Evolutionary conservation across 2,329 filamentous ascomycete genomes (phyloP).

Genomic region (Colletotrichum chlorophyti): DNA sequence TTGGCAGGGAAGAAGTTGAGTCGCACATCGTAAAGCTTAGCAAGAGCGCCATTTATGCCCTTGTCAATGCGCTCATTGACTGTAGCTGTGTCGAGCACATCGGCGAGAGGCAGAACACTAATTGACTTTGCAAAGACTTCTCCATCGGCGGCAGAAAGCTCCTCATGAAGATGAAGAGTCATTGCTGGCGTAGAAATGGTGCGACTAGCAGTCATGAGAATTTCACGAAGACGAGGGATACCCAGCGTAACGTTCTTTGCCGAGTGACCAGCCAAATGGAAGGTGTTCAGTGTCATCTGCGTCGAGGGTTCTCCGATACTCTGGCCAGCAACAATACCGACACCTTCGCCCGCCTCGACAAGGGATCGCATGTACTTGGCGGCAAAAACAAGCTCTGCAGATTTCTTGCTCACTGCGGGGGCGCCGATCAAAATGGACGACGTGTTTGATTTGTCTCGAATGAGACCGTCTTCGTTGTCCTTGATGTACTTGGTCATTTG

Average conservation of each 20-base stretch:
- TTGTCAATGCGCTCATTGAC: constrained; percentile 82
- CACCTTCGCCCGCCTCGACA: constrained; percentile 93
- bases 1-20: constrained; percentile 83
- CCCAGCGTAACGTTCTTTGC: constrained; percentile 98
- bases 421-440: constrained; percentile 41
- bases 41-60: constrained; percentile 71
- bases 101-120: constrained; percentile 81
- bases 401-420: constrained; percentile 64
- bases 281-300: constrained; percentile 99
- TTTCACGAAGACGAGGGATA: constrained; percentile 96
- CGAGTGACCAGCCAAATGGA: constrained; percentile 98
- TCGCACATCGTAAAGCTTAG: constrained; percentile 84
- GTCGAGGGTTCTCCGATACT: constrained; percentile 97
- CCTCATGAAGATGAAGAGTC: constrained; percentile 80
- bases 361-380: constrained; percentile 93
- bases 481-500: constrained; percentile 80
- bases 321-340: constrained; percentile 95
- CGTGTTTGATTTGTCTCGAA: constrained; percentile 47
- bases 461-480: constrained; percentile 69
- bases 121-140: constrained; percentile 91
- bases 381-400: constrained; percentile 83
- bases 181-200: constrained; percentile 90
- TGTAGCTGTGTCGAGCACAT: constrained; percentile 81
- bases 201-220: constrained; percentile 94
- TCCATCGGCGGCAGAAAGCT: constrained; percentile 71